phyloP scores from a whole-genome alignment of 768 basidiomycete genomes.

The Chalciporus piperatus region DNA sequence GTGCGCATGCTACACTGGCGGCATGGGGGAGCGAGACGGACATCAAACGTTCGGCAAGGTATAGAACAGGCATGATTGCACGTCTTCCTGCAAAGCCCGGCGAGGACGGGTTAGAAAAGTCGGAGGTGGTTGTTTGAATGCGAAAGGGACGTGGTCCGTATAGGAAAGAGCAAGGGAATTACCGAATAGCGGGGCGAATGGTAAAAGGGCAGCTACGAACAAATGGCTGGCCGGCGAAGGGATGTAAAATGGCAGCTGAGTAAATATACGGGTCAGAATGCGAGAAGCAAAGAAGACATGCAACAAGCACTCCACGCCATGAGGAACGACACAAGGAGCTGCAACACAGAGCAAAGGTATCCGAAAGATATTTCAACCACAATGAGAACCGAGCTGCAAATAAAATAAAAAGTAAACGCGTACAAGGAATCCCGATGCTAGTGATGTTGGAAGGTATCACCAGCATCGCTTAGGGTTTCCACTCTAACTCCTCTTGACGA shows the following conservation, averaged over 20 bases:
- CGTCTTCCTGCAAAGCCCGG: slow-evolving; percentile 21
- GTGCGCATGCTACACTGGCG: slow-evolving; percentile 12
- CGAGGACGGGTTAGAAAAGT: slow-evolving; percentile 18
- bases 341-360: slow-evolving; percentile 32
- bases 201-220: slow-evolving; percentile 25
- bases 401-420: slow-evolving; percentile 35
- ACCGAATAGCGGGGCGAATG: slow-evolving; percentile 27
- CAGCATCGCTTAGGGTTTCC: slow-evolving; percentile 61
- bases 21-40: slow-evolving; percentile 10
- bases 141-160: slow-evolving; percentile 19
- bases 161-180: slow-evolving; percentile 26
- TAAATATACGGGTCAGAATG: slow-evolving; percentile 29
- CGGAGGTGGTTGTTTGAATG: slow-evolving; percentile 13
- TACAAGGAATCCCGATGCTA: slow-evolving; percentile 36
- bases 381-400: slow-evolving; percentile 34
- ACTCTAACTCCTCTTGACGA: slow-evolving; percentile 79
- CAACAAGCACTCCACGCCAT: slow-evolving; percentile 30
- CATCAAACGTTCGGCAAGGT: slow-evolving; percentile 23
- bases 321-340: slow-evolving; percentile 30
- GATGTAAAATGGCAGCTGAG: slow-evolving; percentile 27
- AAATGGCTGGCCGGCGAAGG: slow-evolving; percentile 23
- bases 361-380: slow-evolving; percentile 32
- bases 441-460: slow-evolving; percentile 47
- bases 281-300: slow-evolving; percentile 27
- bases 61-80: slow-evolving; percentile 16